These are phyloP conservation scores for Penicillium bialowiezense DNA, from an alignment of 495 filamentous ascomycete genomes.

Conservation along the genomic window DNA sequence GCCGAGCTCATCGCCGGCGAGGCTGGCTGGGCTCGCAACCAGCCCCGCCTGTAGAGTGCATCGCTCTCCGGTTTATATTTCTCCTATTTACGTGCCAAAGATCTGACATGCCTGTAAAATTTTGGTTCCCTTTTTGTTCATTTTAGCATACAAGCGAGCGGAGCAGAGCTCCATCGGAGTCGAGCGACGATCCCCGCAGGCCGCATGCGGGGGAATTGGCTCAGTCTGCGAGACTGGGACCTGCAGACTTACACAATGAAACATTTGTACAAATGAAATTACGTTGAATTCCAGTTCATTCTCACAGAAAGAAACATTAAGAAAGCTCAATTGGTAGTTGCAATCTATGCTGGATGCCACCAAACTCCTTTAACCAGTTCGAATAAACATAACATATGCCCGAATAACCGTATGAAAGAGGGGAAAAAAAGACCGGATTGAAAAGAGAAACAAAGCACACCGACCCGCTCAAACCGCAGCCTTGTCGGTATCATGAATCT, in stretches of 20 bases:
- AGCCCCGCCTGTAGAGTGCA: slow-evolving; percentile 39
- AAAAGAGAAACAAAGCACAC: too few species aligned
- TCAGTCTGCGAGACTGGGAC: too few species aligned
- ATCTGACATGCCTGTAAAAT: slow-evolving; percentile 11
- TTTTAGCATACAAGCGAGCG: slow-evolving; percentile 27
- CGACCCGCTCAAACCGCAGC: slow-evolving; percentile 5
- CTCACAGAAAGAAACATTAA: too few species aligned
- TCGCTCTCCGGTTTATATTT: not conserved
- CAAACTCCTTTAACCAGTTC: too few species aligned
- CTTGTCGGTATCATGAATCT: slow-evolving; percentile 42
- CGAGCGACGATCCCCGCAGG: not conserved
- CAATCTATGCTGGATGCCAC: too few species aligned
- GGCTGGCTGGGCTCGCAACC: slow-evolving; percentile 56
- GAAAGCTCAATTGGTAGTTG: too few species aligned
- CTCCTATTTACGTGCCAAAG: slow-evolving; percentile 2
- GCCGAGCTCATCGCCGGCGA: slow-evolving; percentile 63
- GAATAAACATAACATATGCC: too few species aligned
- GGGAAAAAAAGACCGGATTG: too few species aligned
- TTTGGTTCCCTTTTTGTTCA: slow-evolving; percentile 3
- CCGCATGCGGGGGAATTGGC: not conserved
- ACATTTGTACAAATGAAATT: too few species aligned
- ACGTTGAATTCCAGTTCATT: too few species aligned
- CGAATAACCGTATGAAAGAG: too few species aligned
- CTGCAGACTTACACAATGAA: too few species aligned
- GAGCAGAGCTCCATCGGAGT: slow-evolving; percentile 12